These are phyloP conservation scores for Leccinum longicurvipes DNA, from an alignment of 768 basidiomycete species.

Conservation along the genomic window DNA sequence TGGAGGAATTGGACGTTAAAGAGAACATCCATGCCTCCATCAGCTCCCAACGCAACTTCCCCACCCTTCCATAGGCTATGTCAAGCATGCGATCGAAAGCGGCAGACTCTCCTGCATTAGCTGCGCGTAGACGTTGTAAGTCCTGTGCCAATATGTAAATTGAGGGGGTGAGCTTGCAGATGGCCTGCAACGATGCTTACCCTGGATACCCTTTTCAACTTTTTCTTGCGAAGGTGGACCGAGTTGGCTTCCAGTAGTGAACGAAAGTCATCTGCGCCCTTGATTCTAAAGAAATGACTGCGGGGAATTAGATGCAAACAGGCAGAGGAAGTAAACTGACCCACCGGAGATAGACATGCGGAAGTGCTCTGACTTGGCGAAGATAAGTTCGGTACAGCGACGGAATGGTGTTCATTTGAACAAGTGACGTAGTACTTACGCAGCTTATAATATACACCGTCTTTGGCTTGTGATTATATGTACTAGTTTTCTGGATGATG, in stretches of 20 bases:
- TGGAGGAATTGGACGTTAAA: neutral
- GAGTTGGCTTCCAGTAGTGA: slow-evolving; percentile 38
- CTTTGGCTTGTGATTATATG: slow-evolving; percentile 4
- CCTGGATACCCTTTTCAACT: slow-evolving; percentile 50
- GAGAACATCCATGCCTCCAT: slow-evolving; percentile 47
- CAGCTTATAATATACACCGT: too few species aligned
- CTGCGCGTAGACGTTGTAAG: slow-evolving; percentile 47
- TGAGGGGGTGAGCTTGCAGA: neutral
- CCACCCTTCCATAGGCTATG: slow-evolving; percentile 73
- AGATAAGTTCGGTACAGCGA: slow-evolving; percentile 40
- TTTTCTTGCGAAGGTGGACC: slow-evolving; percentile 33
- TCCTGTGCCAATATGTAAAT: slow-evolving; percentile 38
- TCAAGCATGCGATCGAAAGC: slow-evolving; percentile 61
- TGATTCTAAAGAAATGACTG: slow-evolving; percentile 65
- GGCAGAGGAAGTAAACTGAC: neutral
- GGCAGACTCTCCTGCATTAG: slow-evolving; percentile 46
- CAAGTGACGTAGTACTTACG: slow-evolving; percentile 17
- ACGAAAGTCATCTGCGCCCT: slow-evolving; percentile 56
- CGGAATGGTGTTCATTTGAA: slow-evolving; percentile 6
- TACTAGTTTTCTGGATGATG: slow-evolving; percentile 15
- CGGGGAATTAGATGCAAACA: neutral
- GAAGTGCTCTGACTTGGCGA: slow-evolving; percentile 41
- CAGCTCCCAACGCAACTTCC: slow-evolving; percentile 66
- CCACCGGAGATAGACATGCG: slow-evolving; percentile 47
- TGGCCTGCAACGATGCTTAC: slow-evolving; percentile 30